Evolutionary conservation across 2,329 filamentous ascomycete species (phyloP).

Genomic region (Neofusicoccum sp.): DNA sequence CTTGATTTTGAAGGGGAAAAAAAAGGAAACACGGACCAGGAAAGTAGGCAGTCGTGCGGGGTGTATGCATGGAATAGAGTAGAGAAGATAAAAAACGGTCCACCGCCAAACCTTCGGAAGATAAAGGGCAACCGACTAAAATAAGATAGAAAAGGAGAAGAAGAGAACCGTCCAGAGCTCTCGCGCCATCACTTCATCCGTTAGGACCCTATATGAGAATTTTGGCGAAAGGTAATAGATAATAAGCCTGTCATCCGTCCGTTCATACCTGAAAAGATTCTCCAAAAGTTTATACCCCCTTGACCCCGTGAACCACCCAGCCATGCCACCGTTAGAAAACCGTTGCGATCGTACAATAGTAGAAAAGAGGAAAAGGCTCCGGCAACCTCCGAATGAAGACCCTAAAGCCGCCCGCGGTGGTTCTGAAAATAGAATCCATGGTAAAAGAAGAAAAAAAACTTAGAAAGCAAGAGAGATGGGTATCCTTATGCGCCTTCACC

Average conservation of each 20-base stretch:
- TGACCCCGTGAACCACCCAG: slow-evolving; percentile 1
- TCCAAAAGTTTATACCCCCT: background rate
- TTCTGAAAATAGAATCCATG: background rate
- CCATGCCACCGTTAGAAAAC: slow-evolving; percentile 5
- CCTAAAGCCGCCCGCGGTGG: slow-evolving; percentile 12
- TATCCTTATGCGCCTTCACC: slow-evolving; percentile 15
- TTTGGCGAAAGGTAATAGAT: background rate
- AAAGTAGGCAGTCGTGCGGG: background rate
- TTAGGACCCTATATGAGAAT: background rate
- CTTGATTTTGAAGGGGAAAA: background rate
- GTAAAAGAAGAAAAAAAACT: slow-evolving; percentile 3
- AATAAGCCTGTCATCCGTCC: slow-evolving; percentile 6
- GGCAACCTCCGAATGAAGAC: background rate
- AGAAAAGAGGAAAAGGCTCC: background rate
- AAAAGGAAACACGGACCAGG: background rate
- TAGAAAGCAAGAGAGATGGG: slow-evolving; percentile 12
- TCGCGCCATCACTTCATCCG: slow-evolving; percentile 4
- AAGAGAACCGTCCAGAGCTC: background rate
- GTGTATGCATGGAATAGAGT: slow-evolving; percentile 10
- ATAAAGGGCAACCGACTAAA: background rate
- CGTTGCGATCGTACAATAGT: slow-evolving; percentile 13
- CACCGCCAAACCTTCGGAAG: background rate
- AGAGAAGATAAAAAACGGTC: background rate
- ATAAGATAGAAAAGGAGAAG: background rate
- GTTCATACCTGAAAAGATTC: background rate